Evolutionary conservation across 2,329 filamentous ascomycete species (phyloP).

Genomic region (Cladosporium velox): DNA sequence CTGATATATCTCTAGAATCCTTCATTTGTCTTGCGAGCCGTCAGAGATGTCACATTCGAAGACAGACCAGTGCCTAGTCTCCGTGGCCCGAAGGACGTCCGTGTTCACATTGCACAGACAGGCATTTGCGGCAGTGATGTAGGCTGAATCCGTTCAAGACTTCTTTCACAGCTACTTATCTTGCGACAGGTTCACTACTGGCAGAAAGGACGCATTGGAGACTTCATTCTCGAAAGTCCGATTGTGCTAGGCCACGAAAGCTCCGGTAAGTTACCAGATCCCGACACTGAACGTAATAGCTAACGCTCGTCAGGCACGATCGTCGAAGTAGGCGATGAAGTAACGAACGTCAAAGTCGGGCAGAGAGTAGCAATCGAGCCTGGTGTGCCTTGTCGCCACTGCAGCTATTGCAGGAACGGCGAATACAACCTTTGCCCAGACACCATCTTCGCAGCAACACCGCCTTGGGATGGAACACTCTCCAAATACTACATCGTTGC

Average conservation of each 20-base stretch:
- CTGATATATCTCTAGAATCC: constrained; percentile 3
- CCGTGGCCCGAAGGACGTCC: constrained; percentile 16
- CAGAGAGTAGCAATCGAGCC: constrained; percentile 37
- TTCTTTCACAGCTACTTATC: constrained; percentile 41
- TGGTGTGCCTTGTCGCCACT: constrained; percentile 29
- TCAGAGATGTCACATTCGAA: constrained; percentile 20
- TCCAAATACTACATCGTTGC: constrained; percentile 51
- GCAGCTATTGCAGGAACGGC: constrained; percentile 27
- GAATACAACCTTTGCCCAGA: constrained; percentile 28
- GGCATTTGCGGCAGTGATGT: constrained; percentile 31
- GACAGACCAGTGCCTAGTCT: constrained; percentile 17
- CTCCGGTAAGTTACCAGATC: constrained; percentile 22
- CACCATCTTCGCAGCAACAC: constrained; percentile 29
- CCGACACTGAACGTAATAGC: neutral
- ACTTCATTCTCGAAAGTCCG: constrained; percentile 40
- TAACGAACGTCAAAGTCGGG: constrained; percentile 31
- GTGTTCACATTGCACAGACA: constrained; percentile 21
- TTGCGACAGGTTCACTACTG: constrained; percentile 42
- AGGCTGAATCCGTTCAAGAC: neutral
- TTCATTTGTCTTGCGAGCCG: constrained; percentile 18
- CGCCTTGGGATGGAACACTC: constrained; percentile 44
- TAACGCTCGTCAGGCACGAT: constrained; percentile 25
- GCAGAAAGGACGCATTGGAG: constrained; percentile 45
- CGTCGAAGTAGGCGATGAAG: constrained; percentile 29
- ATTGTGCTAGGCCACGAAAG: constrained; percentile 37